Conservation (phyloP, 225 moss, liverwort and hornwort genomes). For the Polytrichum commune region DNA sequence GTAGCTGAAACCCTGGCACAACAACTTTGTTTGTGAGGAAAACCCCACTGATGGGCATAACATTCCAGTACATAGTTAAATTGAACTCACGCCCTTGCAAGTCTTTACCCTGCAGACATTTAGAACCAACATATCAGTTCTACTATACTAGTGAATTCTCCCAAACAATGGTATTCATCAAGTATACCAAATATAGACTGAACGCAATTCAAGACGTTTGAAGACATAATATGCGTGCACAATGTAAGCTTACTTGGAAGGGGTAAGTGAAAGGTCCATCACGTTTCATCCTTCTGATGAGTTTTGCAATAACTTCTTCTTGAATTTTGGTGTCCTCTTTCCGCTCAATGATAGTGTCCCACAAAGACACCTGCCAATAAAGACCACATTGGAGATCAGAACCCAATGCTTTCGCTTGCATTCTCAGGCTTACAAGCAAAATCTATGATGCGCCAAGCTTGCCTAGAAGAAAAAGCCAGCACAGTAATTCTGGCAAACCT, state of each 20-base stretch:
- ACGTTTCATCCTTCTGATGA: constrained; percentile 30
- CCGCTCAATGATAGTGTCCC: constrained; percentile 85
- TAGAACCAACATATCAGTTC: constrained; percentile 2
- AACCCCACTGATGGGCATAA: constrained; percentile 87
- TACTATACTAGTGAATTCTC: neutral
- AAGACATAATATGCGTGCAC: too few species aligned
- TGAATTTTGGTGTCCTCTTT: constrained; percentile 78
- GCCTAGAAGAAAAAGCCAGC: constrained; percentile 5
- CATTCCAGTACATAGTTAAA: constrained; percentile 97
- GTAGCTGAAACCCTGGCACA: constrained; percentile 78
- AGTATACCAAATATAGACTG: too few species aligned
- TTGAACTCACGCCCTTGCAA: constrained; percentile 79
- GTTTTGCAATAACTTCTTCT: constrained; percentile 48
- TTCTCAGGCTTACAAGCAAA: neutral
- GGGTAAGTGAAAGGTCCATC: constrained; percentile 61
- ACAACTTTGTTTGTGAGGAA: constrained; percentile 76
- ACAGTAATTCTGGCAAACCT: constrained; percentile 41
- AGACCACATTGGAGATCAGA: neutral
- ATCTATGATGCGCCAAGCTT: neutral
- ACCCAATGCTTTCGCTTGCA: neutral
- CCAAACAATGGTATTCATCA: too few species aligned
- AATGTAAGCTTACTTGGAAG: constrained; percentile 59
- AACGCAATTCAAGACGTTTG: too few species aligned
- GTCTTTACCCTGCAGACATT: constrained; percentile 60
- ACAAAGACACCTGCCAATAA: constrained; percentile 43